Evolutionary conservation across 129 eudicot genomes (phyloP), one percentile per base, ranked within the genome.

Genomic region (Scalesia atractyloides): DNA sequence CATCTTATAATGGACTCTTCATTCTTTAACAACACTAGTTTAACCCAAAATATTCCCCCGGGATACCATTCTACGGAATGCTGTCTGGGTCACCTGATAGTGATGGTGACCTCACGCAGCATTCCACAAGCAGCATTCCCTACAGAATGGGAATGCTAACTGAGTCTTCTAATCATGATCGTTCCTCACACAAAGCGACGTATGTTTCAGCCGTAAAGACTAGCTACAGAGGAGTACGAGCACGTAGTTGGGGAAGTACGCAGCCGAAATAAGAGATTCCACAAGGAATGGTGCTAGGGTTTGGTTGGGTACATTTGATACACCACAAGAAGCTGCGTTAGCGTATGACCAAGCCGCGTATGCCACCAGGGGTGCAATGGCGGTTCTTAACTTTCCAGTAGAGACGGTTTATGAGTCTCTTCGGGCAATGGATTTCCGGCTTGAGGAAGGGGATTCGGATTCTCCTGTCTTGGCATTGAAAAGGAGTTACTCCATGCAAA

Each of bases 211-310:
- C 76, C 8, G 43, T 50, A n/a, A 72, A 62, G 54, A 59, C 59
- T 0, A 58, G 63, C 18, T 85, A 81, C 58, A 63, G 84, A 72
- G 89, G 89, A 9, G 86, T 81, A 12, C 73, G 86, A 2, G 62
- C 70, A 34, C 78, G 89, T 22, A 82, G 74, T 20, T 81, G 87
- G 87, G 84, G 84, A 0, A 83, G 53, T 83, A 72, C 22, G 87
- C 87, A 24, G 84, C 87, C n/a, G n/a, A n/a, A n/a, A n/a, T n/a
- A n/a, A n/a, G n/a, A n/a, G n/a, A n/a, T n/a, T n/a, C n/a, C n/a
- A n/a, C n/a, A n/a, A n/a, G n/a, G n/a, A n/a, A n/a, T n/a, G n/a
- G n/a, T n/a, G n/a, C n/a, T n/a, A n/a, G n/a, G n/a, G n/a, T n/a
- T n/a, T n/a, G n/a, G n/a, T n/a, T n/a, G n/a, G n/a, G n/a, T n/a